Conservation (phyloP, 768 basidiomycete species). For the Pisolithus tinctorius region DNA sequence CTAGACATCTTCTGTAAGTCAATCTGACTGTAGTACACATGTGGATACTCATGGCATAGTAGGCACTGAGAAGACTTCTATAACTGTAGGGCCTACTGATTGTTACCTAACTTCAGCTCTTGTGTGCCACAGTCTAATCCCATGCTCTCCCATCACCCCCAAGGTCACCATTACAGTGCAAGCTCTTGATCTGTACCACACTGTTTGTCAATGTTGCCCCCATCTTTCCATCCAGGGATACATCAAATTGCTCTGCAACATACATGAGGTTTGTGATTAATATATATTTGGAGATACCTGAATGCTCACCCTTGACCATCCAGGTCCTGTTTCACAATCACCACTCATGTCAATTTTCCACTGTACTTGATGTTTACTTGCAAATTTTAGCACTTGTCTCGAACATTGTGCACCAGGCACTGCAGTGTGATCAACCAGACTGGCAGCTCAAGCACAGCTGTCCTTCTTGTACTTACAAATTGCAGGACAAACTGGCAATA, state of each 20-base stretch:
- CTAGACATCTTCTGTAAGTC: too few species aligned
- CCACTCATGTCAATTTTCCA: neutral
- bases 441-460: conserved; percentile 8
- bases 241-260: conserved; percentile 10
- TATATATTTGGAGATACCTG: neutral
- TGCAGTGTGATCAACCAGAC: neutral
- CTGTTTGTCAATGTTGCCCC: conserved; percentile 6
- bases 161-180: neutral
- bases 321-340: conserved; percentile 5
- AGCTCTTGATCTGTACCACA: conserved; percentile 7
- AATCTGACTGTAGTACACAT: too few species aligned
- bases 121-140: too few species aligned
- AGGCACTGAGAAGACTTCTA: too few species aligned
- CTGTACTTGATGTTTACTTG: conserved; percentile 5
- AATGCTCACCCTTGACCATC: neutral
- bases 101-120: neutral
- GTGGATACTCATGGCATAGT: too few species aligned
- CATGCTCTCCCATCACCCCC: too few species aligned
- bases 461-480: conserved; percentile 7
- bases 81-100: too few species aligned
- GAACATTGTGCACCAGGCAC: neutral
- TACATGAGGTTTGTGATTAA: conserved; percentile 3
- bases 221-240: conserved; percentile 13
- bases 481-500: conserved; percentile 1
- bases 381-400: neutral